Percentiles rank a stretch among this genome's conserved stretches.
Evolutionary conservation across 1,139 yeast genomes (phyloP).

Genomic region (Lodderomyces parapsilosis): DNA sequence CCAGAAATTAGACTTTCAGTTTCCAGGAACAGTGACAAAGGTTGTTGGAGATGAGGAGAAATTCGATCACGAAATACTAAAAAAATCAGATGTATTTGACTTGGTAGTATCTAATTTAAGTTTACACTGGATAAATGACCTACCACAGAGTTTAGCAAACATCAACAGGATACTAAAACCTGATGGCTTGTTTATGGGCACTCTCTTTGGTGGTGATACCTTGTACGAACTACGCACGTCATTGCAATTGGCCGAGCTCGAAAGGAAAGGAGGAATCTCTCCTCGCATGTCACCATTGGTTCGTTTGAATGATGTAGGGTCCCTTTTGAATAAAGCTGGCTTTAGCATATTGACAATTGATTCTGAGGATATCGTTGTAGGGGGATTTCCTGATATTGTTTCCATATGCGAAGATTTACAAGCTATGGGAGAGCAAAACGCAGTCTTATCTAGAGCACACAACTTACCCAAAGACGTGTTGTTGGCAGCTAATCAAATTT

Average conservation of each 20-base stretch:
- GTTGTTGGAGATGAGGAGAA: conserved; percentile 68
- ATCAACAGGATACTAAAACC: conserved; percentile 68
- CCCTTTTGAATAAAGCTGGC: conserved; percentile 70
- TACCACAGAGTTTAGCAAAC: conserved; percentile 60
- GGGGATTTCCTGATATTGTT: conserved; percentile 73
- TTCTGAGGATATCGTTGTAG: conserved; percentile 77
- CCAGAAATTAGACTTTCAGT: conserved; percentile 32
- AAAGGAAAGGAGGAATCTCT: conserved; percentile 74
- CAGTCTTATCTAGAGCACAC: conserved; percentile 58
- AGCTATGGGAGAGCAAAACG: conserved; percentile 83
- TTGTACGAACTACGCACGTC: conserved; percentile 77
- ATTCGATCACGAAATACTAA: conserved; percentile 40
- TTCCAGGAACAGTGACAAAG: conserved; percentile 45
- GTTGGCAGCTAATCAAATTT: conserved; percentile 74
- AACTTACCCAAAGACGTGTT: conserved; percentile 63
- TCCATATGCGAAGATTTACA: conserved; percentile 71
- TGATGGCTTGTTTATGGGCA: conserved; percentile 80
- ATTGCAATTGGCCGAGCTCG: conserved; percentile 78
- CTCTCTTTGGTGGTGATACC: conserved; percentile 86
- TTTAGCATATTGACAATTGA: conserved; percentile 81
- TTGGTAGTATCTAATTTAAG: conserved; percentile 74
- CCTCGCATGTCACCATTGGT: conserved; percentile 83
- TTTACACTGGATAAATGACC: conserved; percentile 83
- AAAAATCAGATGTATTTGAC: conserved; percentile 52
- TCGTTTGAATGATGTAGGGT: conserved; percentile 74